Conservation (phyloP, 148 eudicot genomes). For the Camellia lanceoleosa region DNA sequence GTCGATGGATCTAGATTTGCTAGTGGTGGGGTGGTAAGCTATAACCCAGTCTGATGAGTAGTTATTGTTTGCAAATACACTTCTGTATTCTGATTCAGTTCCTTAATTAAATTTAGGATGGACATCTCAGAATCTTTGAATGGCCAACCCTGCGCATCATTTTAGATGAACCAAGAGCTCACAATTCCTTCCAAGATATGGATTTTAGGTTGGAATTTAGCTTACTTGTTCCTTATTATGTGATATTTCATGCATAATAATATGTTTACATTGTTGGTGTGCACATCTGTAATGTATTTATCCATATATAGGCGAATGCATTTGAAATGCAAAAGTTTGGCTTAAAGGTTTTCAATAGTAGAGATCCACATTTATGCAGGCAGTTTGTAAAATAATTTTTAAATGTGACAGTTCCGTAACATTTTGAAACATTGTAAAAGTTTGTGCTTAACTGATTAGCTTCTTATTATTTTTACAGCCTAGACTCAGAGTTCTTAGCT, state of each 20-base stretch:
- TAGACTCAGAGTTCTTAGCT: slow-evolving; percentile 96
- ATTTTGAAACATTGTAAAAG: background rate
- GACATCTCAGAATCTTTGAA: slow-evolving; percentile 87
- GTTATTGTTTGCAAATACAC: background rate
- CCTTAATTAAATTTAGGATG: slow-evolving; percentile 51
- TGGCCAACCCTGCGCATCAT: slow-evolving; percentile 88
- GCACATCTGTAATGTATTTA: background rate
- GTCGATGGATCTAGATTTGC: slow-evolving; percentile 87
- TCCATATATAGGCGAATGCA: background rate
- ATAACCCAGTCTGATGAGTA: background rate
- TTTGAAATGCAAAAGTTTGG: background rate
- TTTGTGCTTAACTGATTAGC: background rate
- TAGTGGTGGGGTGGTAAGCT: slow-evolving; percentile 78
- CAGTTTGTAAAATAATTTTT: background rate
- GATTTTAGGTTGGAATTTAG: slow-evolving; percentile 71
- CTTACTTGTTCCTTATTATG: background rate
- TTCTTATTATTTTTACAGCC: slow-evolving; percentile 41
- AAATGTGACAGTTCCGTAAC: background rate
- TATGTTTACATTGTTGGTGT: background rate
- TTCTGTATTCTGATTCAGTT: slow-evolving; percentile 17
- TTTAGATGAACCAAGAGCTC: slow-evolving; percentile 87
- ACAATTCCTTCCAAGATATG: slow-evolving; percentile 87
- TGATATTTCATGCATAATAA: background rate
- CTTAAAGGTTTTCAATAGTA: background rate
- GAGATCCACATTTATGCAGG: background rate